Evolutionary conservation across 2,329 filamentous ascomycete genomes (phyloP).

Genomic region (Alternaria longipes): DNA sequence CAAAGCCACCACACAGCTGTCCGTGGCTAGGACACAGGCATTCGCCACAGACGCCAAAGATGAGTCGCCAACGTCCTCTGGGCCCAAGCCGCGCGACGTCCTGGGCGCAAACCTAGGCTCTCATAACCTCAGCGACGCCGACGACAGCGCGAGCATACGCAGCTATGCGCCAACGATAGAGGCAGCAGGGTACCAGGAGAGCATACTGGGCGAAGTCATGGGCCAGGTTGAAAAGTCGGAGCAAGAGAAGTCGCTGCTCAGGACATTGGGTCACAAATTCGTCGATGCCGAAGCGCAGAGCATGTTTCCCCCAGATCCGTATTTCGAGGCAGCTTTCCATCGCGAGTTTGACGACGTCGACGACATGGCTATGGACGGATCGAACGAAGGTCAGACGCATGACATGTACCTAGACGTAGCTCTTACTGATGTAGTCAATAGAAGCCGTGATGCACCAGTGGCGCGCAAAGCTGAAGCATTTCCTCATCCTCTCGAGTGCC

Average conservation of each 20-base stretch:
- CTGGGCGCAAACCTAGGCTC: conserved; percentile 52
- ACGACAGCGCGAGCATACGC: conserved; percentile 72
- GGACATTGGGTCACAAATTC: conserved; percentile 68
- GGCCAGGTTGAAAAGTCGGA: conserved; percentile 67
- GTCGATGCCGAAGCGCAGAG: conserved; percentile 64
- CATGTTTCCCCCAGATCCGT: conserved; percentile 55
- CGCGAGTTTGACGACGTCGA: conserved; percentile 81
- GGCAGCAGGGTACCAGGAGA: conserved; percentile 77
- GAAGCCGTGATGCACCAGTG: conserved; percentile 71
- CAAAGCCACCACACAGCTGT: conserved; percentile 84
- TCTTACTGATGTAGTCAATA: conserved; percentile 44
- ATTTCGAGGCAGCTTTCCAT: conserved; percentile 71
- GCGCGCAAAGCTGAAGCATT: conserved; percentile 96
- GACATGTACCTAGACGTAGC: conserved; percentile 24
- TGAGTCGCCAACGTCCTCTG: conserved; percentile 37
- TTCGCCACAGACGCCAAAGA: conserved; percentile 65
- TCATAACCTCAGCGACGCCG: conserved; percentile 63
- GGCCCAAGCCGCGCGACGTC: conserved; percentile 52
- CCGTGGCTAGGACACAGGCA: conserved; percentile 78
- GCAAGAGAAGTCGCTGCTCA: conserved; percentile 73
- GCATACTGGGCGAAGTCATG: conserved; percentile 77
- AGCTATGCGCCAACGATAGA: conserved; percentile 72
- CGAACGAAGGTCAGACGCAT: conserved; percentile 67
- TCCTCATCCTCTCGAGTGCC: conserved; percentile 93
- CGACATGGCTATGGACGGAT: conserved; percentile 62